A percentile compares a stretch with the other conserved stretches of the same genome.
These are phyloP conservation scores for Colletotrichum camelliae DNA, from an alignment of 2,329 filamentous ascomycete species.

Conservation along the genomic window DNA sequence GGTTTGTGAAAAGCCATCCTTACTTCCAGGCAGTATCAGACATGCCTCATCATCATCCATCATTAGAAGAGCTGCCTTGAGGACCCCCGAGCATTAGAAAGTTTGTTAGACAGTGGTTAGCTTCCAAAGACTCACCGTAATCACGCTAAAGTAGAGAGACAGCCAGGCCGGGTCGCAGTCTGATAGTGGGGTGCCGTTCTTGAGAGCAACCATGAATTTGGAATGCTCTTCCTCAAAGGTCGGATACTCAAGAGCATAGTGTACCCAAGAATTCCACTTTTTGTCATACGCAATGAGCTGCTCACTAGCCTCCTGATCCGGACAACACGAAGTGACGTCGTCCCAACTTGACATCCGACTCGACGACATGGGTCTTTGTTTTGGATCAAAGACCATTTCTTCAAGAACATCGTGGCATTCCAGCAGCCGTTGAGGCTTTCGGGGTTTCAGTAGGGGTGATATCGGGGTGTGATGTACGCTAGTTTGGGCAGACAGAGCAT, in stretches of 20 bases:
- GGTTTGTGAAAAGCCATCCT: background rate
- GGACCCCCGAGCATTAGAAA: background rate
- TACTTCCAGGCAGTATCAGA: background rate
- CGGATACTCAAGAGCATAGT: conserved; percentile 25
- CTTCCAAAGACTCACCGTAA: conserved; percentile 7
- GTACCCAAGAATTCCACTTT: conserved; percentile 25
- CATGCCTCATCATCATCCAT: conserved; percentile 4
- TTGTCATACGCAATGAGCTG: conserved; percentile 11
- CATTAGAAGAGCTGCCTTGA: conserved; percentile 7
- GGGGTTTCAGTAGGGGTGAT: background rate
- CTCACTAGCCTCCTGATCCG: conserved; percentile 29
- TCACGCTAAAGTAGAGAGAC: conserved; percentile 24
- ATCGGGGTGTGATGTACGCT: background rate
- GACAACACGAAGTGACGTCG: background rate
- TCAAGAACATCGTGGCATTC: background rate
- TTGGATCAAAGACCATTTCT: background rate
- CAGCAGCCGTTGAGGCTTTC: background rate
- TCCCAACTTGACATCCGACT: background rate
- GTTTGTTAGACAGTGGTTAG: background rate
- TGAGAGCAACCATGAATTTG: background rate
- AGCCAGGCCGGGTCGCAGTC: conserved; percentile 17
- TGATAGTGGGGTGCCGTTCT: background rate
- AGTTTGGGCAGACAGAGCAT: background rate
- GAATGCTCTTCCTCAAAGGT: conserved; percentile 15
- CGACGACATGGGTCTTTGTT: background rate